Evolutionary conservation across 2,329 filamentous ascomycete genomes (phyloP).

Genomic region (Plenodomus biglobosus): DNA sequence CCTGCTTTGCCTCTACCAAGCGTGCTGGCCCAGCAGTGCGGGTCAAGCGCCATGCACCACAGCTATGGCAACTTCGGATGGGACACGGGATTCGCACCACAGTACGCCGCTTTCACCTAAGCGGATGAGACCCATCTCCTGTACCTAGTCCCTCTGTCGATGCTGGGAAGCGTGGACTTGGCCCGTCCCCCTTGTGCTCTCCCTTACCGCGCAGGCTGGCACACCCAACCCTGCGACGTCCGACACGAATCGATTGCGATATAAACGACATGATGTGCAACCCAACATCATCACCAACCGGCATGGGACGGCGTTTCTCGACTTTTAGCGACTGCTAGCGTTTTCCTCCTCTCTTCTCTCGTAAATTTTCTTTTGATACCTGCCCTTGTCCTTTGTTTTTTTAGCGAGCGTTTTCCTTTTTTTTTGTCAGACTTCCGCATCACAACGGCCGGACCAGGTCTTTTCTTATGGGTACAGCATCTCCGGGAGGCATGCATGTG

Average conservation of each 20-base stretch:
- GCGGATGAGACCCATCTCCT: conserved; percentile 22
- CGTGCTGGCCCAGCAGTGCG: conserved; percentile 81
- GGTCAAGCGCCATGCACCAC: conserved; percentile 62
- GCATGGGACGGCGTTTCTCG: conserved; percentile 60
- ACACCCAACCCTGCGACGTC: conserved; percentile 45
- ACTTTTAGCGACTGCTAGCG: conserved; percentile 45
- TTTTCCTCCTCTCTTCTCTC: conserved; percentile 41
- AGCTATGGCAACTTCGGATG: conserved; percentile 79
- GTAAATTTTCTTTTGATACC: conserved; percentile 47
- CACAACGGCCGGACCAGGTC: conserved; percentile 43
- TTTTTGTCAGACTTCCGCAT: conserved; percentile 29
- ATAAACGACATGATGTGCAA: conserved; percentile 46
- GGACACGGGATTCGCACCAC: conserved; percentile 78
- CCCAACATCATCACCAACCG: conserved; percentile 46
- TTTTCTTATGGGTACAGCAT: conserved; percentile 46
- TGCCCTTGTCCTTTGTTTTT: conserved; percentile 49
- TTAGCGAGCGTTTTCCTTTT: conserved; percentile 47
- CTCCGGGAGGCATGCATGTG: conserved; percentile 50
- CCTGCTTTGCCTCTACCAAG: conserved; percentile 80
- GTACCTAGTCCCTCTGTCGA: conserved; percentile 31
- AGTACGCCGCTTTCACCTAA: conserved; percentile 80
- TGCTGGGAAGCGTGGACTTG: conserved; percentile 47
- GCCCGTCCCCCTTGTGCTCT: conserved; percentile 42
- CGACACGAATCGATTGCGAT: conserved; percentile 51
- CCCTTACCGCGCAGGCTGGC: conserved; percentile 34